A percentile compares a stretch with the other conserved stretches of the same genome.
These are phyloP conservation scores for Nemania serpens DNA, from an alignment of 2,329 filamentous ascomycete species.

Conservation along the genomic window DNA sequence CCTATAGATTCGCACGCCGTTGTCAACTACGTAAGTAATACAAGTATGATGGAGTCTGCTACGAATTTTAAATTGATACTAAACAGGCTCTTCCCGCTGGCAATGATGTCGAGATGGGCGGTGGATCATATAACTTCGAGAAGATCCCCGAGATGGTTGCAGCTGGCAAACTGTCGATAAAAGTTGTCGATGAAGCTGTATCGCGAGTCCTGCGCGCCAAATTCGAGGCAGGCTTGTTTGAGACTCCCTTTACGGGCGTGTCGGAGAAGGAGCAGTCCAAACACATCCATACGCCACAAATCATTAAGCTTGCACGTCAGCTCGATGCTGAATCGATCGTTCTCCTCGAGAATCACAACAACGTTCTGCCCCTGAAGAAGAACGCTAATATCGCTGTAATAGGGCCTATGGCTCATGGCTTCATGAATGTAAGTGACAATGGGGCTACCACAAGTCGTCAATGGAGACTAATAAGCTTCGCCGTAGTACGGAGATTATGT, in stretches of 20 bases:
- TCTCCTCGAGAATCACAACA: conserved; percentile 62
- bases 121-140: conserved; percentile 72
- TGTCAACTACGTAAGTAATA: conserved; percentile 55
- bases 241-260: conserved; percentile 67
- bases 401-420: conserved; percentile 74
- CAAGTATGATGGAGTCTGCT: too few relatives aligned
- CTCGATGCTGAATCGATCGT: conserved; percentile 68
- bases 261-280: conserved; percentile 58
- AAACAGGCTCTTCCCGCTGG: conserved; percentile 66
- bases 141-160: conserved; percentile 68
- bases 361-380: conserved; percentile 60
- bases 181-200: conserved; percentile 68
- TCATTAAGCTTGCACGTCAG: conserved; percentile 62
- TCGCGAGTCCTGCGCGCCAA: conserved; percentile 68
- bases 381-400: conserved; percentile 73
- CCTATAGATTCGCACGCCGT: conserved; percentile 69
- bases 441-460: not conserved
- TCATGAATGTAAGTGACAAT: conserved; percentile 62
- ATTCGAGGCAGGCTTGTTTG: conserved; percentile 72
- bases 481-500: conserved; percentile 73
- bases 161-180: conserved; percentile 62
- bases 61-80: conserved; percentile 7
- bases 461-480: conserved; percentile 4
- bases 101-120: conserved; percentile 77
- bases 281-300: conserved; percentile 65